These are phyloP conservation scores for Clonostachys byssicola DNA, from an alignment of 2,329 filamentous ascomycete species.

Conservation along the genomic window DNA sequence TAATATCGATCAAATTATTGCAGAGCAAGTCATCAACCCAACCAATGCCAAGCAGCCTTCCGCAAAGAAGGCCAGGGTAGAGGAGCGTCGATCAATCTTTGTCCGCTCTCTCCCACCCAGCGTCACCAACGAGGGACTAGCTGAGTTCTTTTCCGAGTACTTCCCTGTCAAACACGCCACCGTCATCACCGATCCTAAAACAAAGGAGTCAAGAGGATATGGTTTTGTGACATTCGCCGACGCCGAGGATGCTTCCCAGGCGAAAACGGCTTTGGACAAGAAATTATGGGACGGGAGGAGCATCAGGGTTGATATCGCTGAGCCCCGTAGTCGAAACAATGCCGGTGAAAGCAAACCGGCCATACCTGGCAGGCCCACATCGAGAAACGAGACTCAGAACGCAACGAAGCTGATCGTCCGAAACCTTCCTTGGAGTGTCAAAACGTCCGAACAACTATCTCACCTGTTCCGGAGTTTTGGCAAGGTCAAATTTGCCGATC, in stretches of 20 bases:
- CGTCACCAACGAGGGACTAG: slow-evolving; percentile 77
- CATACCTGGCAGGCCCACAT: slow-evolving; percentile 42
- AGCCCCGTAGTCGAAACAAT: slow-evolving; percentile 65
- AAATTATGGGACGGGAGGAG: slow-evolving; percentile 73
- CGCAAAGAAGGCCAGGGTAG: slow-evolving; percentile 53
- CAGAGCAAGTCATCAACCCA: slow-evolving; percentile 19
- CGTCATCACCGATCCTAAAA: slow-evolving; percentile 82
- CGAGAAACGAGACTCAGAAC: slow-evolving; percentile 55
- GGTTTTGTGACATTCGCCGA: slow-evolving; percentile 98
- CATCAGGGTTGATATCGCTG: slow-evolving; percentile 82
- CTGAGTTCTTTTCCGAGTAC: slow-evolving; percentile 87
- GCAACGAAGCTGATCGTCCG: slow-evolving; percentile 80
- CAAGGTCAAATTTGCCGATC: slow-evolving; percentile 81
- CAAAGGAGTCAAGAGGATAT: slow-evolving; percentile 85
- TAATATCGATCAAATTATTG: slow-evolving; percentile 1
- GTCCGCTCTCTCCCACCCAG: slow-evolving; percentile 78
- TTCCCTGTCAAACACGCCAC: slow-evolving; percentile 94
- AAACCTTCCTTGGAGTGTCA: slow-evolving; percentile 95
- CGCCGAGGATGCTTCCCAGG: slow-evolving; percentile 80
- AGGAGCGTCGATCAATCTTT: slow-evolving; percentile 74
- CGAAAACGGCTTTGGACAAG: slow-evolving; percentile 77
- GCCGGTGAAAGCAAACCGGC: slow-evolving; percentile 29
- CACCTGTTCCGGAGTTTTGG: slow-evolving; percentile 82
- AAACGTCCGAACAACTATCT: slow-evolving; percentile 74
- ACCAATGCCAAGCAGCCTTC: slow-evolving; percentile 20